These are phyloP conservation scores for Piper betle DNA, from an alignment of 164 flowering plant genomes.

Conservation along the genomic window DNA sequence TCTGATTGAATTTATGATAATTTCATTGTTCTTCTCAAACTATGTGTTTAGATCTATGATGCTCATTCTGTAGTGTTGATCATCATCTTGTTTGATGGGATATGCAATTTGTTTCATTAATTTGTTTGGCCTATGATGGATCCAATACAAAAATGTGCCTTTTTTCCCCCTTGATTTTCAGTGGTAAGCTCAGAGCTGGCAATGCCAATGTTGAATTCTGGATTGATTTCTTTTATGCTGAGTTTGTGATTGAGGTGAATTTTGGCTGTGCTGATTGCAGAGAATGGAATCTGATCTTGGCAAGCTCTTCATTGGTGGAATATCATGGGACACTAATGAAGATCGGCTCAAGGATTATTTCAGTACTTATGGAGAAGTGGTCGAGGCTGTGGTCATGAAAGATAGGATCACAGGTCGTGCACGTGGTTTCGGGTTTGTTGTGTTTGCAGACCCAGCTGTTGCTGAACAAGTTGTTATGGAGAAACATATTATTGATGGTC, in stretches of 20 bases:
- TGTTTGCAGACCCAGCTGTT: slow-evolving; percentile 75
- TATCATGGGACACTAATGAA: slow-evolving; percentile 85
- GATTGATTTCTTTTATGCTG: no score
- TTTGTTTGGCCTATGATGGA: no score
- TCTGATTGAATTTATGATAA: slow-evolving; percentile 5
- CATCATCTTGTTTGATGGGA: neutral
- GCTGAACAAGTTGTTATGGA: slow-evolving; percentile 76
- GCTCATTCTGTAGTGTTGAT: neutral
- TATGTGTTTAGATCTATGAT: neutral
- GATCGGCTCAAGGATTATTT: slow-evolving; percentile 75
- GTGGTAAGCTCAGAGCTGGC: neutral
- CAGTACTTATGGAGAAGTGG: slow-evolving; percentile 62
- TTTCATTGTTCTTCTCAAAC: neutral
- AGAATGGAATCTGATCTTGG: slow-evolving; percentile 82
- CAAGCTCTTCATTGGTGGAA: slow-evolving; percentile 87
- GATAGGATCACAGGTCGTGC: slow-evolving; percentile 84
- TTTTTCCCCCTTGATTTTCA: neutral
- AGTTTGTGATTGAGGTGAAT: no score
- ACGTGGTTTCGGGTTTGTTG: slow-evolving; percentile 85
- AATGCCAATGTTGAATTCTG: no score
- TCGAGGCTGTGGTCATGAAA: slow-evolving; percentile 84
- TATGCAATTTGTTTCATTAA: no score
- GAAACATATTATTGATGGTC: slow-evolving; percentile 75
- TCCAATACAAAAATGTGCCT: neutral
- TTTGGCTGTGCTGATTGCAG: slow-evolving; percentile 18